Conservation (phyloP, 345 rosid genomes). For the rapeseed (Brassica napus) region DNA sequence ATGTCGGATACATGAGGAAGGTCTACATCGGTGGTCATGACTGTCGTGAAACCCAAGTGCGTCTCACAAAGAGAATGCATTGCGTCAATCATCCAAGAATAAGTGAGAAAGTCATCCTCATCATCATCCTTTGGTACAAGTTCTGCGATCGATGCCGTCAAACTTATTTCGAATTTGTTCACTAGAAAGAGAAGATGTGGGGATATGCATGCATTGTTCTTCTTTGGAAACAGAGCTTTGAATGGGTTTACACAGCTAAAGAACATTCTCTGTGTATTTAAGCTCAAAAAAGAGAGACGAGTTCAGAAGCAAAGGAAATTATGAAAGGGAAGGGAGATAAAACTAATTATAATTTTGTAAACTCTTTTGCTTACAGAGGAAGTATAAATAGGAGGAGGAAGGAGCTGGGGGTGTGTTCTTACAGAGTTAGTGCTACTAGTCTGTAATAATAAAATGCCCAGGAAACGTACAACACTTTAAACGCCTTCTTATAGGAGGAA, state of each 20-base stretch:
- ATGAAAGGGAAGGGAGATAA: neutral
- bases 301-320: neutral
- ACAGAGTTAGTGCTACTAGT: neutral
- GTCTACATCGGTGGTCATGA: conserved; percentile 57
- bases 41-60: conserved; percentile 51
- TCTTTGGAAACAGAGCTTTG: conserved; percentile 58
- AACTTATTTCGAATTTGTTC: conserved; percentile 58
- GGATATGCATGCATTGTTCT: conserved; percentile 47
- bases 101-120: conserved; percentile 49
- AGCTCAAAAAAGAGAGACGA: neutral
- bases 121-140: conserved; percentile 55
- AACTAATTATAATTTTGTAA: neutral
- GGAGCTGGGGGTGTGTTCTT: neutral
- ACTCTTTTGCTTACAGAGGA: neutral
- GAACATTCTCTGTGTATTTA: conserved; percentile 44
- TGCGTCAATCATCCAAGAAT: conserved; percentile 77
- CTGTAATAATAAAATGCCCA: neutral
- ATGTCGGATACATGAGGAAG: conserved; percentile 58
- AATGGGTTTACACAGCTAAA: conserved; percentile 72
- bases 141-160: conserved; percentile 55
- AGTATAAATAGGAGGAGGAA: neutral
- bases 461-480: conserved; percentile 1
- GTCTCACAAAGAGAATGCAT: conserved; percentile 69
- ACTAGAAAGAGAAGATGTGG: conserved; percentile 48
- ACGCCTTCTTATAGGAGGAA: conserved; percentile 17